Evolutionary conservation across 2,329 filamentous ascomycete species (phyloP).

Genomic region (Seiridium cupressi): DNA sequence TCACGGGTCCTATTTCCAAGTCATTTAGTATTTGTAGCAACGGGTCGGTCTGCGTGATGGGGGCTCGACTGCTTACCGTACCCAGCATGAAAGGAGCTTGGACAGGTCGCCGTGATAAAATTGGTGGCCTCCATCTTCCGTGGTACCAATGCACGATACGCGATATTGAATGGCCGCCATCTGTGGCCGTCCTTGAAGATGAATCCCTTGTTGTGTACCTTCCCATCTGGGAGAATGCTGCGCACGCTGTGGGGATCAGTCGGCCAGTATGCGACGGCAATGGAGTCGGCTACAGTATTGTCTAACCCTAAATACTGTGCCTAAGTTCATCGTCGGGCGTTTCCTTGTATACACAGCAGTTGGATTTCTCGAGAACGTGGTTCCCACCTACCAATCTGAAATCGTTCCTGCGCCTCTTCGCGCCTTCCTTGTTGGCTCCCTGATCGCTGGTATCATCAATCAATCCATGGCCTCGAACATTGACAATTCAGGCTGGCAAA

Average conservation of each 20-base stretch:
- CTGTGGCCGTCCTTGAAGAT: slow-evolving; percentile 17
- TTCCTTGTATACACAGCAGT: slow-evolving; percentile 9
- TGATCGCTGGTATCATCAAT: slow-evolving; percentile 19
- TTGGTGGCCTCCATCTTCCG: slow-evolving; percentile 12
- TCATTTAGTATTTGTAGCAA: not conserved
- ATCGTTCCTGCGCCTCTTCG: slow-evolving; percentile 13
- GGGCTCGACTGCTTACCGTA: slow-evolving; percentile 3
- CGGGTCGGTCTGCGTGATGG: too few relatives aligned
- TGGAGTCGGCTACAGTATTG: slow-evolving; percentile 9
- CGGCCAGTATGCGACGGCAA: slow-evolving; percentile 20
- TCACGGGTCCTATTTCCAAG: not conserved
- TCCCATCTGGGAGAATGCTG: slow-evolving; percentile 17
- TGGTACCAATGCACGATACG: slow-evolving; percentile 14
- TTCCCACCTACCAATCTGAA: slow-evolving; percentile 15
- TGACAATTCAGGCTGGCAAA: slow-evolving; percentile 13
- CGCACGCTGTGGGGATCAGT: slow-evolving; percentile 22
- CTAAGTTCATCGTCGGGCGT: slow-evolving; percentile 3
- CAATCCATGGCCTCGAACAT: slow-evolving; percentile 13
- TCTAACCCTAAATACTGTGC: too few relatives aligned
- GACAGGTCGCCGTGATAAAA: slow-evolving; percentile 11
- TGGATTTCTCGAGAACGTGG: slow-evolving; percentile 11
- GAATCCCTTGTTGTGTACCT: slow-evolving; percentile 20
- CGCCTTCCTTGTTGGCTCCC: slow-evolving; percentile 16
- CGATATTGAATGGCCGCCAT: slow-evolving; percentile 16
- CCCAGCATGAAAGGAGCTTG: slow-evolving; percentile 15